Evolutionary conservation across 2,329 filamentous ascomycete species (phyloP).

Genomic region (Kalmusia sp.): DNA sequence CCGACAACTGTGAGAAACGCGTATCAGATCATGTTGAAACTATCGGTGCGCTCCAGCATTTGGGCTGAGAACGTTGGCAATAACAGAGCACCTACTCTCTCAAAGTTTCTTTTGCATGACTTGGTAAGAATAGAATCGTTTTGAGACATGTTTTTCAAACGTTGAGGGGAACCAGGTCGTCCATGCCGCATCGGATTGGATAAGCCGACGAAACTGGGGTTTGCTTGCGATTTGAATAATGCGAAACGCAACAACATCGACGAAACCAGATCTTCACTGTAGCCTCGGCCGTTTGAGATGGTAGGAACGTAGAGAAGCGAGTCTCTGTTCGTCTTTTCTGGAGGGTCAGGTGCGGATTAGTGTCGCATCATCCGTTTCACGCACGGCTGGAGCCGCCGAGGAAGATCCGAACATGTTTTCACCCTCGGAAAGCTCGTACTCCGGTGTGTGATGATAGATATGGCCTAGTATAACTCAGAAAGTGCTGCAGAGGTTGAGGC

Average conservation of each 20-base stretch:
- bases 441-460: slow-evolving; percentile 27
- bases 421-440: slow-evolving; percentile 23
- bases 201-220: slow-evolving; percentile 11
- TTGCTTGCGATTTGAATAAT: slow-evolving; percentile 15
- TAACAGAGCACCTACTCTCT: not conserved
- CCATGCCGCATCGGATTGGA: not conserved
- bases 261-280: slow-evolving; percentile 5
- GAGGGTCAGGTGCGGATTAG: slow-evolving; percentile 23
- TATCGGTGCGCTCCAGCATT: not conserved
- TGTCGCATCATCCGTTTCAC: slow-evolving; percentile 43
- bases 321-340: slow-evolving; percentile 29
- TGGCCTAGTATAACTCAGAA: not conserved
- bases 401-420: slow-evolving; percentile 26
- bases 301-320: slow-evolving; percentile 19
- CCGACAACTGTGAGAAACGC: too few relatives aligned
- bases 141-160: not conserved
- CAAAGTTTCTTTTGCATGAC: not conserved
- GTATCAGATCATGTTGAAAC: too few relatives aligned
- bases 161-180: not conserved
- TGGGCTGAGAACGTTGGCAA: not conserved
- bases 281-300: slow-evolving; percentile 5
- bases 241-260: slow-evolving; percentile 20
- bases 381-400: slow-evolving; percentile 13
- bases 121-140: not conserved
- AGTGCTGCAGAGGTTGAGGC: not conserved